Evolutionary conservation across 2,329 filamentous ascomycete genomes (phyloP).

Genomic region (Spiromastix sp.): DNA sequence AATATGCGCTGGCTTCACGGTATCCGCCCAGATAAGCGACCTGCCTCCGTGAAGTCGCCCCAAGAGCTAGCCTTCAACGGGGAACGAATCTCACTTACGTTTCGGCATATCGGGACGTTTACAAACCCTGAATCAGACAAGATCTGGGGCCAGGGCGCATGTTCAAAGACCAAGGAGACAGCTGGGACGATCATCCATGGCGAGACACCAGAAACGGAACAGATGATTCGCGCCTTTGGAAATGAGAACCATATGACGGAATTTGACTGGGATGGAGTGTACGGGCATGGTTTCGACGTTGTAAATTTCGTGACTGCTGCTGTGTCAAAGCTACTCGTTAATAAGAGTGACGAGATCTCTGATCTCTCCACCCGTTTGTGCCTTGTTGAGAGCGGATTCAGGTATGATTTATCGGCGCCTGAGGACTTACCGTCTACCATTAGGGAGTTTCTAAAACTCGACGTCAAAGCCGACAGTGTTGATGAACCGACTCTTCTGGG

Average conservation of each 20-base stretch:
- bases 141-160: slow-evolving; percentile 92
- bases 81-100: slow-evolving; percentile 82
- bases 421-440: slow-evolving; percentile 3
- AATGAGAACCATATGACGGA: slow-evolving; percentile 65
- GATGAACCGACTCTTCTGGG: slow-evolving; percentile 18
- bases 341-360: slow-evolving; percentile 20
- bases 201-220: slow-evolving; percentile 49
- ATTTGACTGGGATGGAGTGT: slow-evolving; percentile 64
- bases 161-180: slow-evolving; percentile 49
- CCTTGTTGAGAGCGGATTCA: slow-evolving; percentile 29
- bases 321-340: slow-evolving; percentile 21
- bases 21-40: slow-evolving; percentile 80
- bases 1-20: slow-evolving; percentile 85
- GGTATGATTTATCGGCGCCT: slow-evolving; percentile 19
- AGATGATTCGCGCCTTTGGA: slow-evolving; percentile 69
- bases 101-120: slow-evolving; percentile 81
- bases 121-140: slow-evolving; percentile 50
- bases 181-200: slow-evolving; percentile 61
- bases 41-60: slow-evolving; percentile 52
- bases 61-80: slow-evolving; percentile 64
- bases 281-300: slow-evolving; percentile 77
- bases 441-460: not conserved
- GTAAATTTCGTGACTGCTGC: slow-evolving; percentile 36
- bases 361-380: slow-evolving; percentile 29
- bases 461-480: not conserved